Evolutionary conservation across 371 early-diverging fungal species (phyloP), one percentile per base, ranked within the genome.

Genomic region (Dinochytrium kinnereticum): DNA sequence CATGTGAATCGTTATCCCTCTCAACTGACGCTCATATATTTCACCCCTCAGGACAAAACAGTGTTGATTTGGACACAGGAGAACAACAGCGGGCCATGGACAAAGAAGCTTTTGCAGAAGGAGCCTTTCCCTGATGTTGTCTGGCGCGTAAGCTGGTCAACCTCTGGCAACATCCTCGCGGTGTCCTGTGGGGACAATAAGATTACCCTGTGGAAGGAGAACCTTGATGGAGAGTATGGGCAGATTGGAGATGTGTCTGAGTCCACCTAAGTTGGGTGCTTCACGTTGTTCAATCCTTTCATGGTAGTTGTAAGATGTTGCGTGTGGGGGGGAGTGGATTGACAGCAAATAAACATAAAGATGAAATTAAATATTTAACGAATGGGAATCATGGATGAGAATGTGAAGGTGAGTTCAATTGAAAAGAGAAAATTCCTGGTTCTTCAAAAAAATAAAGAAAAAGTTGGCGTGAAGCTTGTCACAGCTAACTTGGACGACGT

Each of bases 71-170:
- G 98, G 97, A 94, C 93, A 1, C 93, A 96, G 76, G 94, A 96
- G 53, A 66, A 39, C 51, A 64, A 76, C 34, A 50, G 21, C 28
- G 40, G 83, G 59, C 89, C 87, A 51, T 96, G 95, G 95, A 88
- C 84, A 26, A 91, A 91, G 74, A 91, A 88, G 79, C 78, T 85
- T 0, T 86, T 96, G 38, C 80, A 85, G 51, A 82, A 85, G 24
- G 93, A 92, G n/a, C 89, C 92, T 68, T 98, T 98, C 83, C 88
- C 93, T 36, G 99, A 98, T 83, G 97, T 94, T 21, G 94, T 98
- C 38, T 98, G 99, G 98, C 91, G 96, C 65, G 96, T 97, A 70
- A 94, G 94, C 84, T 98, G 97, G 97, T 95, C 96, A 24, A 79
- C 92, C 69, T 88, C 95, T 15, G 99, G 99, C 36, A 96, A 97